phyloP scores from a whole-genome alignment of 179 eudicot species.

The Sideroxylon spinosum region DNA sequence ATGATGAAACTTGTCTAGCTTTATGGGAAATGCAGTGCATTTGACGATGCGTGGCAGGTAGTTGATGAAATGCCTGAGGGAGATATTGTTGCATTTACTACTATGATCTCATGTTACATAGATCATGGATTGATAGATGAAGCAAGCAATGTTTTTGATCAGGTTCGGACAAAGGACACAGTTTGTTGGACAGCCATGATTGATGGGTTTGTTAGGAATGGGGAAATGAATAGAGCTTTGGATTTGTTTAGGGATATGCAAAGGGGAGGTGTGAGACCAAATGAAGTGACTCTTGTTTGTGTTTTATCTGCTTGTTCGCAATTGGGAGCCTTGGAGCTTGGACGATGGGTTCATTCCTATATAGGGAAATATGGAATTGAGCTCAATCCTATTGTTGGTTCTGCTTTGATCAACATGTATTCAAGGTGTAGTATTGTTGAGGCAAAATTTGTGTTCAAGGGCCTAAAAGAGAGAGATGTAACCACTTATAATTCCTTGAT shows the following conservation, averaged over 20 bases:
- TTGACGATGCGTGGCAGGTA: slow-evolving; percentile 2
- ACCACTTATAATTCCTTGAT: background rate
- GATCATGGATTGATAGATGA: slow-evolving; percentile 12
- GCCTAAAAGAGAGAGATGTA: background rate
- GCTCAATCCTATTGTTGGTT: slow-evolving; percentile 4
- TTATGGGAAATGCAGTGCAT: slow-evolving; percentile 6
- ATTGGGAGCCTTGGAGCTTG: slow-evolving; percentile 16
- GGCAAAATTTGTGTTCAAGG: background rate
- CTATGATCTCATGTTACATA: background rate
- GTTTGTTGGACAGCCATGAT: slow-evolving; percentile 17
- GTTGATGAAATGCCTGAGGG: slow-evolving; percentile 14
- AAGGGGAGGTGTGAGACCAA: slow-evolving; percentile 26
- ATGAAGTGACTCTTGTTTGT: slow-evolving; percentile 43
- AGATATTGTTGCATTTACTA: slow-evolving; percentile 11
- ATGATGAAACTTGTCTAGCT: slow-evolving; percentile 6
- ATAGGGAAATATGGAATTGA: background rate
- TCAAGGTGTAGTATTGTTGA: slow-evolving; percentile 5
- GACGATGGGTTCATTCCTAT: slow-evolving; percentile 3
- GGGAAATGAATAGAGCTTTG: slow-evolving; percentile 12
- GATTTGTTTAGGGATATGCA: slow-evolving; percentile 16
- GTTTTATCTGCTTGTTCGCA: slow-evolving; percentile 40
- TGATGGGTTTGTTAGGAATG: slow-evolving; percentile 12
- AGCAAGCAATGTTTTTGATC: background rate
- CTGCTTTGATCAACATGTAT: slow-evolving; percentile 15
- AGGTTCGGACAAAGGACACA: slow-evolving; percentile 4